These are phyloP conservation scores for Adansonia rubrostipa DNA, from an alignment of 441 rosid species.

Conservation along the genomic window DNA sequence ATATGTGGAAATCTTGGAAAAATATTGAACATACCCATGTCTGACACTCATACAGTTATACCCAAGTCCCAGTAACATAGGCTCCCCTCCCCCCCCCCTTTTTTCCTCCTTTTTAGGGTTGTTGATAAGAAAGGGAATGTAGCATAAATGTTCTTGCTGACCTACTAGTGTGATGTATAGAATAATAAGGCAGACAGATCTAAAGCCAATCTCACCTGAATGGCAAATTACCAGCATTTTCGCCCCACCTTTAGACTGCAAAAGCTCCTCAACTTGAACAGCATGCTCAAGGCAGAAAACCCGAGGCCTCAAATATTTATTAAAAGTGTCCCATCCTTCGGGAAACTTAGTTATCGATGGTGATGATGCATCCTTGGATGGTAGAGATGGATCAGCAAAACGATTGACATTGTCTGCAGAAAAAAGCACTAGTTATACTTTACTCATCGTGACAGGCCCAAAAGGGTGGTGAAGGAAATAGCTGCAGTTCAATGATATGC, in stretches of 20 bases:
- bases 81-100: neutral
- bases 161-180: slow-evolving; percentile 4
- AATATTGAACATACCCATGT: too few species aligned
- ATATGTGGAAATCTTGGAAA: too few species aligned
- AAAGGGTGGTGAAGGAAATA: slow-evolving; percentile 25
- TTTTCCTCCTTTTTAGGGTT: neutral
- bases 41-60: too few species aligned
- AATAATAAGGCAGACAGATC: neutral
- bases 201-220: slow-evolving; percentile 64
- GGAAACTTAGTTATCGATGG: slow-evolving; percentile 31
- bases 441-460: slow-evolving; percentile 27
- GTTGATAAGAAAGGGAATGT: neutral
- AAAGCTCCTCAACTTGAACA: slow-evolving; percentile 68
- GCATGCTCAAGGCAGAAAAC: slow-evolving; percentile 98
- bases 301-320: slow-evolving; percentile 75
- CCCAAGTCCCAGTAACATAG: too few species aligned
- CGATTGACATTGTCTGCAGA: slow-evolving; percentile 39
- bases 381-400: slow-evolving; percentile 32
- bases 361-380: slow-evolving; percentile 39
- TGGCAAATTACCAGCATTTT: slow-evolving; percentile 86
- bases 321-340: slow-evolving; percentile 59
- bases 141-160: neutral
- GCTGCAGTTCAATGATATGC: slow-evolving; percentile 4
- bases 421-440: slow-evolving; percentile 32
- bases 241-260: slow-evolving; percentile 80